Percentiles rank a stretch among this genome's conserved stretches.
These are phyloP conservation scores for Pseudopyricularia cyperi DNA, from an alignment of 2,329 filamentous ascomycete species.

Conservation along the genomic window DNA sequence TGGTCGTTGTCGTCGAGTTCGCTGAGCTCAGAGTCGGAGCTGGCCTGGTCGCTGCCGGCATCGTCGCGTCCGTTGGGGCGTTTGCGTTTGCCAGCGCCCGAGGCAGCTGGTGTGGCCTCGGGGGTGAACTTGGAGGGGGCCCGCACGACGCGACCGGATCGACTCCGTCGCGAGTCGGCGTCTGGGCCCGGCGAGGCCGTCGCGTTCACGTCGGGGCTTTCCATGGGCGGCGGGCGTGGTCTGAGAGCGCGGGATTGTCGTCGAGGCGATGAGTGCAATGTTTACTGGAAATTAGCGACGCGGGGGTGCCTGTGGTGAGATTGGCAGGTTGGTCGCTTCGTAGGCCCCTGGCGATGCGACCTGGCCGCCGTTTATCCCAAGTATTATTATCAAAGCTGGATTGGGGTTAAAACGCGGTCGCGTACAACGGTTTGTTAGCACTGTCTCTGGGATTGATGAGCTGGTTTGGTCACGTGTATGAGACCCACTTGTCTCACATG, in stretches of 20 bases:
- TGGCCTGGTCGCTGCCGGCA: slow-evolving; percentile 30
- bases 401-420: no score
- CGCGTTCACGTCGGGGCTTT: slow-evolving; percentile 41
- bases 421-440: no score
- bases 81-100: slow-evolving; percentile 45
- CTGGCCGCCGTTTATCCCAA: neutral
- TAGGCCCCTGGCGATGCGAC: neutral
- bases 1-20: slow-evolving; percentile 24
- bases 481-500: no score
- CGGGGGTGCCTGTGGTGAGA: neutral
- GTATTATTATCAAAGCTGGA: no score
- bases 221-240: slow-evolving; percentile 34
- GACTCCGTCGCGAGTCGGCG: slow-evolving; percentile 42
- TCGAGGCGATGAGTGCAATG: neutral
- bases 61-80: slow-evolving; percentile 30
- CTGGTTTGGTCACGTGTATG: no score
- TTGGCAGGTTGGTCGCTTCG: neutral
- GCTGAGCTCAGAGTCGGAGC: slow-evolving; percentile 15
- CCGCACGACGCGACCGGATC: slow-evolving; percentile 55
- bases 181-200: slow-evolving; percentile 36
- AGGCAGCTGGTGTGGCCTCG: slow-evolving; percentile 29
- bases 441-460: no score
- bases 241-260: neutral
- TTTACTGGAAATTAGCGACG: neutral
- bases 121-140: slow-evolving; percentile 47